Evolutionary conservation across 2,329 filamentous ascomycete genomes (phyloP).

Genomic region (Diaporthe capsici): DNA sequence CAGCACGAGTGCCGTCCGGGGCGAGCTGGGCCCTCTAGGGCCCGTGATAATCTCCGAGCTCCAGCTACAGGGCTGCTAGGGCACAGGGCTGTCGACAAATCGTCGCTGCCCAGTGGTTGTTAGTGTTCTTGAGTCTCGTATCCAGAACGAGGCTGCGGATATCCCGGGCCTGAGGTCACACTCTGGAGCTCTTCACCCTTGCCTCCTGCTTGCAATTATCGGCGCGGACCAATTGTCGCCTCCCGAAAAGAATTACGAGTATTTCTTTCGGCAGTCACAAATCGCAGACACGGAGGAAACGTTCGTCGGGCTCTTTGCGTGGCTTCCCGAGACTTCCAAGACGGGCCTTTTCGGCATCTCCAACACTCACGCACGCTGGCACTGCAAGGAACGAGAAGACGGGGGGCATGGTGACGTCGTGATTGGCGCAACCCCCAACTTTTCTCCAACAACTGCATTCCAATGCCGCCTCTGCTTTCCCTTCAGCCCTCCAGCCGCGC

Average conservation of each 20-base stretch:
- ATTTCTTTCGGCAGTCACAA: background rate
- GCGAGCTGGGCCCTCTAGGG: background rate
- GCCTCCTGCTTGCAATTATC: background rate
- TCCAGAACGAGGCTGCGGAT: constrained; percentile 30
- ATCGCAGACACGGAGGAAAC: background rate
- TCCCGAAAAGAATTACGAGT: background rate
- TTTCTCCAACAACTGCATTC: constrained; percentile 23
- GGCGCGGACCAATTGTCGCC: background rate
- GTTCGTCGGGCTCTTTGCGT: background rate
- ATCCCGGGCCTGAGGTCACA: constrained; percentile 10
- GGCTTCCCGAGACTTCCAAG: background rate
- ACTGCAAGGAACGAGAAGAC: background rate
- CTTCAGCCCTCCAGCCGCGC: constrained; percentile 2
- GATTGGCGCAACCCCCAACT: constrained; percentile 17
- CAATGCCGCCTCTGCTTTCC: constrained; percentile 7
- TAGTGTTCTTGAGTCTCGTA: constrained; percentile 9
- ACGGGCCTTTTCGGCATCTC: background rate
- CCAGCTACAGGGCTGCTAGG: constrained; percentile 12
- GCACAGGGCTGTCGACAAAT: background rate
- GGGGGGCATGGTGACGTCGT: constrained; percentile 8
- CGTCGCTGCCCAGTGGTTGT: background rate
- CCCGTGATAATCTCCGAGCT: constrained; percentile 24
- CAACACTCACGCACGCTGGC: background rate
- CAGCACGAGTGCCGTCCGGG: constrained; percentile 8
- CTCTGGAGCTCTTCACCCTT: background rate